These are phyloP conservation scores for Moelleriella libera DNA, from an alignment of 2,329 filamentous ascomycete species.

Conservation along the genomic window DNA sequence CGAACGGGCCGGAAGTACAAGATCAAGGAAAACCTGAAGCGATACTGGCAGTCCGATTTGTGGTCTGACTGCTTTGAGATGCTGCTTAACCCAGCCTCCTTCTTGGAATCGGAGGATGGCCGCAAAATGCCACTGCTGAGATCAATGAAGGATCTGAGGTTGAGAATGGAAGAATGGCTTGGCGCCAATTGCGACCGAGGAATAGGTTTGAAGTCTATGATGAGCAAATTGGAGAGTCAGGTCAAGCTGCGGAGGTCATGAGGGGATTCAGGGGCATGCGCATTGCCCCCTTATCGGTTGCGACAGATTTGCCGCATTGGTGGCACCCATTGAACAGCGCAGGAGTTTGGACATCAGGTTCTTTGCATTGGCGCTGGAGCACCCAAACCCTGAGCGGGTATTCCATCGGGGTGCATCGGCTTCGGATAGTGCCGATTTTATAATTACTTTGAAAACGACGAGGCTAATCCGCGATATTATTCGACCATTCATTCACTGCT, in stretches of 20 bases:
- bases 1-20: conserved; percentile 55
- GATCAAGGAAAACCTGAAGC: conserved; percentile 71
- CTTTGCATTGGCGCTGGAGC: no score
- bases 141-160: conserved; percentile 53
- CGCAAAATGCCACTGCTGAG: conserved; percentile 57
- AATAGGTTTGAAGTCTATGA: conserved; percentile 52
- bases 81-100: conserved; percentile 65
- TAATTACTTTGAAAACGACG: no score
- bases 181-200: conserved; percentile 72
- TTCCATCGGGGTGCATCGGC: no score
- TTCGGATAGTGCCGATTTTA: no score
- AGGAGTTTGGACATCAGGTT: no score
- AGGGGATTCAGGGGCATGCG: neutral
- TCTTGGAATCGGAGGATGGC: conserved; percentile 50
- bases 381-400: no score
- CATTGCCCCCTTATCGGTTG: no score
- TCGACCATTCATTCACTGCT: no score
- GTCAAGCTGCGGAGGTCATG: conserved; percentile 20
- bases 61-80: conserved; percentile 77
- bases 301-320: no score
- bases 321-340: no score
- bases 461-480: no score
- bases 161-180: conserved; percentile 75
- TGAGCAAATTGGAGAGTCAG: conserved; percentile 48
- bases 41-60: conserved; percentile 93